Percentiles rank a stretch among this genome's conserved stretches.
Evolutionary conservation across 148 eudicot genomes (phyloP).

Genomic region (Chenopodium suecicum): DNA sequence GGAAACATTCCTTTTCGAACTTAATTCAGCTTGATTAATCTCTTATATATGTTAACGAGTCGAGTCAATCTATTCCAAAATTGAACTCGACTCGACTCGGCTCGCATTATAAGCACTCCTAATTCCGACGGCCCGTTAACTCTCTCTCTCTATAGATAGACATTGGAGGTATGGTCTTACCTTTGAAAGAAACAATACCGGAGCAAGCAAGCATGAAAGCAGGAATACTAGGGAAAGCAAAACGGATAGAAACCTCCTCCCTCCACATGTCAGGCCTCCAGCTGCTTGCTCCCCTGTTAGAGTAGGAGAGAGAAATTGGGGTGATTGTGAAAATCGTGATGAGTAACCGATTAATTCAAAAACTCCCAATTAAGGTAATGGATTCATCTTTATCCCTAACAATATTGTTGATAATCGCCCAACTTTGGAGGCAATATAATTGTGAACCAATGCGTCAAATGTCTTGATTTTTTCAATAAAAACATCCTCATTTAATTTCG

Average conservation of each 20-base stretch:
- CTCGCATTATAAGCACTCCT: too few relatives aligned
- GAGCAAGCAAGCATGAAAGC: neutral
- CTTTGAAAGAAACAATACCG: too few relatives aligned
- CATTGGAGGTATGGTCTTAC: too few relatives aligned
- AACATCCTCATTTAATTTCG: constrained; percentile 11
- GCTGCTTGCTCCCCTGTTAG: constrained; percentile 7
- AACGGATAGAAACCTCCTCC: neutral
- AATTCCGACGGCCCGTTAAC: too few relatives aligned
- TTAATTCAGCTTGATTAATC: too few relatives aligned
- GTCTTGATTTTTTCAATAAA: constrained; percentile 17
- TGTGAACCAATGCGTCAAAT: constrained; percentile 4
- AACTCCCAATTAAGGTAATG: constrained; percentile 30
- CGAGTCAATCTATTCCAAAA: too few relatives aligned
- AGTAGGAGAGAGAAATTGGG: neutral
- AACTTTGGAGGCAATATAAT: constrained; percentile 15
- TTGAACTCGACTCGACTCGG: too few relatives aligned
- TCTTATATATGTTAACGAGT: too few relatives aligned
- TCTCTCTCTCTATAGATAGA: too few relatives aligned
- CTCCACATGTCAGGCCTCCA: constrained; percentile 17
- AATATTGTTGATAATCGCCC: constrained; percentile 5
- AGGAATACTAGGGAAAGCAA: neutral
- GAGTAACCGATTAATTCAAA: constrained; percentile 1
- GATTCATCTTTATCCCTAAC: constrained; percentile 11
- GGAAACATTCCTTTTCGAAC: too few relatives aligned
- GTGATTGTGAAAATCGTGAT: neutral